These are phyloP conservation scores for Yamadazyma akitaensis DNA, from an alignment of 805 yeast genomes.

Conservation along the genomic window DNA sequence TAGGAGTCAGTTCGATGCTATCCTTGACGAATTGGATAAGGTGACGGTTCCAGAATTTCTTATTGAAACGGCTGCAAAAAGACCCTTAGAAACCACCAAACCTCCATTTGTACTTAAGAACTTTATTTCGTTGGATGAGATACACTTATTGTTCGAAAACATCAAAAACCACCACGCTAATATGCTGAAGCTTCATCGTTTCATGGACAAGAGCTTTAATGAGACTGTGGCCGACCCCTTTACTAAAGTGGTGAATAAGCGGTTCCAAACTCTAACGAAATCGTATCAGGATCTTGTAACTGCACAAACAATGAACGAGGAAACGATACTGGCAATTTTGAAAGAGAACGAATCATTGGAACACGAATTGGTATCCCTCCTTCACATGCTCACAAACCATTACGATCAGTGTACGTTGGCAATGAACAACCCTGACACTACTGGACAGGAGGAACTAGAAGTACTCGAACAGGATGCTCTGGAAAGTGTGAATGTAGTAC, in stretches of 20 bases:
- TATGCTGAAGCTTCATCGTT: conserved; percentile 17
- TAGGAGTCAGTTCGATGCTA: conserved; percentile 21
- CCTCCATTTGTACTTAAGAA: conserved; percentile 20
- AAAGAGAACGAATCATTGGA: conserved; percentile 52
- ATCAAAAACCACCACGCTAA: conserved; percentile 27
- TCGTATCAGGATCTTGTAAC: conserved; percentile 18
- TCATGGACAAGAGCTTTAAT: conserved; percentile 16
- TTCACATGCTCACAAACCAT: conserved; percentile 74
- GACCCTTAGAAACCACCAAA: no score
- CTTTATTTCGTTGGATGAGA: conserved; percentile 34
- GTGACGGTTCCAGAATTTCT: conserved; percentile 28
- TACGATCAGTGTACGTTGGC: conserved; percentile 73
- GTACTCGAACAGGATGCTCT: conserved; percentile 51
- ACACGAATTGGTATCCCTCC: conserved; percentile 62
- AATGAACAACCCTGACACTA: conserved; percentile 15
- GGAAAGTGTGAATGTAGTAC: conserved; percentile 57
- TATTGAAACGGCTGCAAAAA: conserved; percentile 4
- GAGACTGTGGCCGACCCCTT: conserved; percentile 18
- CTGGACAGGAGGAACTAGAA: conserved; percentile 20
- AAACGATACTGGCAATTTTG: conserved; percentile 20
- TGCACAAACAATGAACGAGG: conserved; percentile 17
- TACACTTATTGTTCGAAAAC: conserved; percentile 22
- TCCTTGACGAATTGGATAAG: conserved; percentile 21
- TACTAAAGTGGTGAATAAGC: conserved; percentile 13
- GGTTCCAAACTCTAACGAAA: conserved; percentile 15